Evolutionary conservation across 1,284 basidiomycete species (phyloP).

Genomic region (Cryptococcus hybrid): DNA sequence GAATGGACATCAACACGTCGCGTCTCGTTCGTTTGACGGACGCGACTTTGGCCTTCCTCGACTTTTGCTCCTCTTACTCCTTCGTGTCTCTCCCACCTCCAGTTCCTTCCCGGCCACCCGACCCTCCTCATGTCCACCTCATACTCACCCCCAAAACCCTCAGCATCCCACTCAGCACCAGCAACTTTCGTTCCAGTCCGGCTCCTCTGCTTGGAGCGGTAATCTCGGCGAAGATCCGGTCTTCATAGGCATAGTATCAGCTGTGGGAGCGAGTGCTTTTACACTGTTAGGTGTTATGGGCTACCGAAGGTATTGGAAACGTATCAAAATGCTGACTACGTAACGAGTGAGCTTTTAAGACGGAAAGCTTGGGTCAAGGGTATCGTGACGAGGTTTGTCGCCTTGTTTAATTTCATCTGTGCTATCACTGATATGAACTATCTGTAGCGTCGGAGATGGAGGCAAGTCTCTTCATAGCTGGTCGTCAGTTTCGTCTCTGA

Average conservation of each 20-base stretch:
- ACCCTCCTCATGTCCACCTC: too few relatives aligned
- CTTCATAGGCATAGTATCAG: conserved; percentile 35
- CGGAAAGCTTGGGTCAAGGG: conserved; percentile 66
- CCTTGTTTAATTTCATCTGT: too few relatives aligned
- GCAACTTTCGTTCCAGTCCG: too few relatives aligned
- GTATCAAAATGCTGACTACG: conserved; percentile 64
- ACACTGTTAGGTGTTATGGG: conserved; percentile 51
- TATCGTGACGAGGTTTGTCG: conserved; percentile 64
- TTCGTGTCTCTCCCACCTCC: background rate
- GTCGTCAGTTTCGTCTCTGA: background rate
- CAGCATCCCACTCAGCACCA: too few relatives aligned
- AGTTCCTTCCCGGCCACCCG: too few relatives aligned
- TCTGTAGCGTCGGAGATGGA: conserved; percentile 69
- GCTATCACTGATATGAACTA: background rate
- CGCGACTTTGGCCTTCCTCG: too few relatives aligned
- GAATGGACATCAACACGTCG: background rate
- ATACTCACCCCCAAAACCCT: too few relatives aligned
- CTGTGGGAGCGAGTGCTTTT: conserved; percentile 41
- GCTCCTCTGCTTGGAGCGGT: too few relatives aligned
- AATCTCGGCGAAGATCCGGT: conserved; percentile 24
- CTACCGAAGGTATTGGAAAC: conserved; percentile 60
- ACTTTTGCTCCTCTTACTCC: background rate
- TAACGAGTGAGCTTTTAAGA: conserved; percentile 61
- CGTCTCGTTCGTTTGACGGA: too few relatives aligned
- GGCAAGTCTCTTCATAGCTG: conserved; percentile 26